Percentiles rank a stretch among this genome's conserved stretches.
phyloP scores from a whole-genome alignment of 2,329 filamentous ascomycete species.

The Monilinia fructigena region DNA sequence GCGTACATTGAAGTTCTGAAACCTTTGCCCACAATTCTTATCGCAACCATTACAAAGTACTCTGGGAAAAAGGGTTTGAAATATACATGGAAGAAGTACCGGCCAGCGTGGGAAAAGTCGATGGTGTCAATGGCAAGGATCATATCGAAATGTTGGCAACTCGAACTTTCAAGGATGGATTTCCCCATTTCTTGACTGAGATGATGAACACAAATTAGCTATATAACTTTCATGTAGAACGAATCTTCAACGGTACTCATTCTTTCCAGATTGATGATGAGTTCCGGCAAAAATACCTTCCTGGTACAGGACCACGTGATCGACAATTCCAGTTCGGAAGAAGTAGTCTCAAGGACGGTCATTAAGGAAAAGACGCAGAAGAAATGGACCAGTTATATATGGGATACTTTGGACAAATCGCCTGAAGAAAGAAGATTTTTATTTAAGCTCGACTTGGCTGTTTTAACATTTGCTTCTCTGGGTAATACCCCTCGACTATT shows the following conservation, averaged over 20 bases:
- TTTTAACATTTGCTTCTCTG: conserved; percentile 39
- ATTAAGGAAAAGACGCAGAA: conserved; percentile 29
- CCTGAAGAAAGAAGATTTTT: conserved; percentile 48
- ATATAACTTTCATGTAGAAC: not conserved
- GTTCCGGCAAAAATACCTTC: conserved; percentile 14
- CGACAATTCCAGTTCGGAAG: conserved; percentile 8
- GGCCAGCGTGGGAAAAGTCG: not conserved
- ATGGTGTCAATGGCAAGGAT: conserved; percentile 25
- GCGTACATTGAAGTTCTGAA: conserved; percentile 13
- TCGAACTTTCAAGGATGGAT: not conserved
- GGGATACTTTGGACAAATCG: conserved; percentile 51
- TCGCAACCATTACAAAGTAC: too few species aligned
- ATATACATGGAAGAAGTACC: not conserved
- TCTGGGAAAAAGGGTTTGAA: not conserved
- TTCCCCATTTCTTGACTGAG: not conserved
- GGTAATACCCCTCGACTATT: conserved; percentile 6
- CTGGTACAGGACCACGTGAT: conserved; percentile 16
- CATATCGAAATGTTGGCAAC: conserved; percentile 18
- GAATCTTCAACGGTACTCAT: not conserved
- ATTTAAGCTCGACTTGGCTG: conserved; percentile 49
- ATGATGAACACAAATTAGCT: conserved; percentile 8
- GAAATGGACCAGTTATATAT: conserved; percentile 44
- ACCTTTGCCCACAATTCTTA: not conserved
- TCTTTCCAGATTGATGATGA: conserved; percentile 15
- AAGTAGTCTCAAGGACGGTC: not conserved